Conservation (phyloP, 495 filamentous ascomycete species). For the Neurospora sp. region DNA sequence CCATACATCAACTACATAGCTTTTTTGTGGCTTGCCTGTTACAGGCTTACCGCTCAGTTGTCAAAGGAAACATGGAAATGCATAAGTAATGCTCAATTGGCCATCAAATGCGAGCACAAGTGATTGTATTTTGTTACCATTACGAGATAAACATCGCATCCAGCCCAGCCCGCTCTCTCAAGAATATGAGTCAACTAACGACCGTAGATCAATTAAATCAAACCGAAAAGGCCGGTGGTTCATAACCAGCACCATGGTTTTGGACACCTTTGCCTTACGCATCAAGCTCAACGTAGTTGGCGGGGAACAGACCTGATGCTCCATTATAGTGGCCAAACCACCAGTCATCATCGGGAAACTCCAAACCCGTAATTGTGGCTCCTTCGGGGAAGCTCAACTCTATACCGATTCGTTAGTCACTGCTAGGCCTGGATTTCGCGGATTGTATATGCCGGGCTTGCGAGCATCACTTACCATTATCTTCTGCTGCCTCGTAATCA, state of each 20-base stretch:
- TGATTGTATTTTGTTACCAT: not conserved
- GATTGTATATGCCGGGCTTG: not conserved
- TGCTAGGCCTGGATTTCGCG: not conserved
- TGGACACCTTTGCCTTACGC: slow-evolving; percentile 24
- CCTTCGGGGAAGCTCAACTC: slow-evolving; percentile 87
- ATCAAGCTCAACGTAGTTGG: slow-evolving; percentile 67
- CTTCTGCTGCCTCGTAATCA: slow-evolving; percentile 95
- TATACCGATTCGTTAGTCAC: slow-evolving; percentile 16
- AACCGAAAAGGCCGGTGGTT: not conserved
- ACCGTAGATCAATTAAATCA: not conserved
- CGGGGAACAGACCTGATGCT: slow-evolving; percentile 80
- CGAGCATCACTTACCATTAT: slow-evolving; percentile 52
- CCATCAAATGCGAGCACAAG: not conserved
- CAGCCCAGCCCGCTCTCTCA: not conserved
- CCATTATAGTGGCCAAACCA: slow-evolving; percentile 84
- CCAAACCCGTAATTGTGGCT: slow-evolving; percentile 58
- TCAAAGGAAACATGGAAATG: not conserved
- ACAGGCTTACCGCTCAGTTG: not conserved
- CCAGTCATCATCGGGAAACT: slow-evolving; percentile 98
- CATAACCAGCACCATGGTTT: not conserved
- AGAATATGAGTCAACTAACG: not conserved
- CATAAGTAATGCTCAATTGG: not conserved
- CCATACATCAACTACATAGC: not conserved
- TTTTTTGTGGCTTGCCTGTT: not conserved
- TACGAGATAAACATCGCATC: not conserved